Percentiles rank a stretch among this genome's conserved stretches.
These are phyloP conservation scores for Fusarium graminum DNA, from an alignment of 2,329 filamentous ascomycete genomes.

Conservation along the genomic window DNA sequence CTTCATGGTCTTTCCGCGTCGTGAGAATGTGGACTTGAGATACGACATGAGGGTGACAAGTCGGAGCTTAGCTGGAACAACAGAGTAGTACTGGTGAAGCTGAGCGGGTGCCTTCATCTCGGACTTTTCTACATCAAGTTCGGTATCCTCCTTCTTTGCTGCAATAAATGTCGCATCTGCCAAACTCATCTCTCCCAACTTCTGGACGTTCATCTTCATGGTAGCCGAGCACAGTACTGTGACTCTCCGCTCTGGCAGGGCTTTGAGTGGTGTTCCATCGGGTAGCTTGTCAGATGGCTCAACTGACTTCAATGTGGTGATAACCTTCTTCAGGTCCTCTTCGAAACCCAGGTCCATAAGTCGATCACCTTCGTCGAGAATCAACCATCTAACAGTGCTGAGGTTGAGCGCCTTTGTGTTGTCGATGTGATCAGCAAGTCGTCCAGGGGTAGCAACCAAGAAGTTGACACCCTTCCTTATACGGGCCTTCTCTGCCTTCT, in stretches of 20 bases:
- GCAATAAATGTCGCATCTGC: conserved; percentile 92
- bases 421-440: conserved; percentile 90
- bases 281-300: conserved; percentile 70
- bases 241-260: conserved; percentile 80
- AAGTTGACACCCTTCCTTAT: conserved; percentile 96
- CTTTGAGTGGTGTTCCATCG: conserved; percentile 68
- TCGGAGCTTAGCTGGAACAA: conserved; percentile 90
- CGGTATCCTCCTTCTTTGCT: conserved; percentile 67
- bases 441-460: conserved; percentile 91
- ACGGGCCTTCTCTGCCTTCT: conserved; percentile 89
- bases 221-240: conserved; percentile 96
- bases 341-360: conserved; percentile 99
- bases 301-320: conserved; percentile 79
- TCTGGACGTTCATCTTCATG: conserved; percentile 97
- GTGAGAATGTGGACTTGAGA: conserved; percentile 87
- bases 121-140: conserved; percentile 61
- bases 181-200: conserved; percentile 92
- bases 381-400: conserved; percentile 90
- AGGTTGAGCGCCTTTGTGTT: conserved; percentile 92
- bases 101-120: conserved; percentile 88
- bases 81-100: conserved; percentile 89
- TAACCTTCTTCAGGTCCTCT: conserved; percentile 89
- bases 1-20: conserved; percentile 94
- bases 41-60: conserved; percentile 88
- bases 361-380: conserved; percentile 96